Percentiles rank a stretch among this genome's conserved stretches.
These are phyloP conservation scores for Barnettozyma californica DNA, from an alignment of 805 yeast species.

Conservation along the genomic window DNA sequence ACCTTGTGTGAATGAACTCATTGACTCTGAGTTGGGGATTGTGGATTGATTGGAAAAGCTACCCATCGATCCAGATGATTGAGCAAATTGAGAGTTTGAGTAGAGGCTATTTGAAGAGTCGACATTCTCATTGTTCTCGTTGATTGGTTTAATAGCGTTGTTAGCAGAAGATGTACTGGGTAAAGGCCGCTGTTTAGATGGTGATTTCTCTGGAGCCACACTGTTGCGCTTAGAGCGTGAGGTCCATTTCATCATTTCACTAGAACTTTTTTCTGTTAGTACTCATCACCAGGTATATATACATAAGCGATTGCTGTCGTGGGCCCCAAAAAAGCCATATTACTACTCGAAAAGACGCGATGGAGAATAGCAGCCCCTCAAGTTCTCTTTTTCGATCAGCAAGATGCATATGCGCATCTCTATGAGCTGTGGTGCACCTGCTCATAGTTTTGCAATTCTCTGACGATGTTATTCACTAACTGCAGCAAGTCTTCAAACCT, in stretches of 20 bases:
- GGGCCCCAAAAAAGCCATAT: background rate
- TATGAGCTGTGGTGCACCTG: no score
- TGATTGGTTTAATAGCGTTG: slow-evolving; percentile 2
- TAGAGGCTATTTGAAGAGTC: slow-evolving; percentile 1
- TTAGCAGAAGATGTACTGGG: background rate
- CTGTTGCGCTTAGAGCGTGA: slow-evolving; percentile 24
- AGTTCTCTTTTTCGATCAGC: no score
- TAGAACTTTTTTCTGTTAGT: background rate
- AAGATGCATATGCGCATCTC: no score
- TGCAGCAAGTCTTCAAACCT: background rate
- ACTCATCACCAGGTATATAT: background rate
- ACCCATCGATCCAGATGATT: slow-evolving; percentile 1
- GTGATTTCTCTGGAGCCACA: slow-evolving; percentile 16
- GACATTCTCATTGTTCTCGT: background rate
- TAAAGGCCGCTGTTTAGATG: slow-evolving; percentile 3
- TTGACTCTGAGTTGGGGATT: slow-evolving; percentile 5
- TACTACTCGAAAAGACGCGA: no score
- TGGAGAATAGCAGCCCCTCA: no score
- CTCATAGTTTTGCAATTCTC: no score
- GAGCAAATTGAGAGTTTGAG: background rate
- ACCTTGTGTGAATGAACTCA: slow-evolving; percentile 1
- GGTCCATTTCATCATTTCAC: slow-evolving; percentile 27
- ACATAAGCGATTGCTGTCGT: background rate
- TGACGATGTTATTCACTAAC: no score
- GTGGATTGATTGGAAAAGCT: background rate